A percentile compares a stretch with the other conserved stretches of the same genome.
Evolutionary conservation across 352 stramenopile genomes (phyloP).

Genomic region (Phytophthora foliorum): DNA sequence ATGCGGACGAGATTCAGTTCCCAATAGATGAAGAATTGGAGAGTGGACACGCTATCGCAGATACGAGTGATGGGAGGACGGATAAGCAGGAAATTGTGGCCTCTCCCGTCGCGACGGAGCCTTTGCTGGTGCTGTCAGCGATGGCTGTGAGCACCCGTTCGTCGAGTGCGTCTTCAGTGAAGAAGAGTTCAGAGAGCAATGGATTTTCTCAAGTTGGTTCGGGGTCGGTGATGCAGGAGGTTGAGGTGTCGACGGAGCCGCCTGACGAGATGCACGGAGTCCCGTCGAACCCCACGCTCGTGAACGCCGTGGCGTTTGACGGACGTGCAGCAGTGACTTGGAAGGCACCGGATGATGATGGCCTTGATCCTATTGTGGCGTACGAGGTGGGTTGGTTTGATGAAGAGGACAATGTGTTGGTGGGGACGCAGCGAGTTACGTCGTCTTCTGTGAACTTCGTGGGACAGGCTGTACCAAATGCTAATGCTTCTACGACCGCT

Average conservation of each 20-base stretch:
- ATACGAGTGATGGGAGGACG: not conserved
- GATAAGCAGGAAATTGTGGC: slow-evolving; percentile 3
- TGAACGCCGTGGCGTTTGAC: slow-evolving; percentile 63
- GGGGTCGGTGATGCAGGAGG: not conserved
- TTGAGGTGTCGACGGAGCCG: slow-evolving; percentile 4
- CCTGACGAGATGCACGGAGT: slow-evolving; percentile 58
- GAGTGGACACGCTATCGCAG: not conserved
- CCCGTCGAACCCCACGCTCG: slow-evolving; percentile 69
- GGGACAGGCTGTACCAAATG: slow-evolving; percentile 13
- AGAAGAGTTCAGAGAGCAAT: not conserved
- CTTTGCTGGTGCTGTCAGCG: slow-evolving; percentile 16
- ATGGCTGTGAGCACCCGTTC: not conserved
- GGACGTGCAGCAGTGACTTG: slow-evolving; percentile 67
- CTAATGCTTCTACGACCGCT: slow-evolving; percentile 7
- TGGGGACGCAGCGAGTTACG: slow-evolving; percentile 52
- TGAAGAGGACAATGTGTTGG: slow-evolving; percentile 51
- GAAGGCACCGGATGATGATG: slow-evolving; percentile 73
- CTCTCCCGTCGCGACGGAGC: slow-evolving; percentile 13
- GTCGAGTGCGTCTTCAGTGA: not conserved
- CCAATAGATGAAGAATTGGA: not conserved
- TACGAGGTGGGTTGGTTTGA: slow-evolving; percentile 78
- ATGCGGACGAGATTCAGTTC: slow-evolving; percentile 21
- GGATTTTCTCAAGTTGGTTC: slow-evolving; percentile 4
- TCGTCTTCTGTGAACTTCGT: slow-evolving; percentile 31
- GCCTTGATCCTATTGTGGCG: slow-evolving; percentile 59